Base-by-base conservation (phyloP, 176 grass and related monocot genomes). In the Phragmites australis region DNA sequence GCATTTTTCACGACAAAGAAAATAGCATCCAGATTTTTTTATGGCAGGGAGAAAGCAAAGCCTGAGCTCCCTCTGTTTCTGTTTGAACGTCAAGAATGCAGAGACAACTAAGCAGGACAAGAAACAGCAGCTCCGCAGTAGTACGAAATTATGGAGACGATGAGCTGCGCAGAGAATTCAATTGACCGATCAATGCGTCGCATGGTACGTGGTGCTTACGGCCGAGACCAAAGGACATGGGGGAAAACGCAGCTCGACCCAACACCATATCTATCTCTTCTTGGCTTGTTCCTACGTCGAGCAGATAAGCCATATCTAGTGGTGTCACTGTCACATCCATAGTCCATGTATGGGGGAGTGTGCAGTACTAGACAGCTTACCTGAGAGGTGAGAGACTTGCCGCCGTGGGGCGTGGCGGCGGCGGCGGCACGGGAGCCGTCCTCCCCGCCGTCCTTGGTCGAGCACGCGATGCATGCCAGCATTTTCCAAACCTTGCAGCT, bases 401-500 rank as follows among this genome's bases (percentile, higher is more conserved):
- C 62, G 77, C 84, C 72, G 32, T 73, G 72, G n/a, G 71, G 63
- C 48, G 87, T 77, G 57, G 85, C 83, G 61, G 48, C 80, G 61
- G 48, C 80, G 61, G 81, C 88, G 18, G 67, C 81, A 70, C 90
- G 88, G 71, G 78, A 68, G 43, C 81, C 85, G 50, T 85, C 92
- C 65, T 94, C 95, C 29, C 77, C 95, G 4, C 88, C 77, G 23
- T 98, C 92, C 88, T 94, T 92, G 74, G 88, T 7, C 42, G 85
- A 91, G 25, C 95, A 98, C 8, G 90, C 92, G 76, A 98, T 93
- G 88, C 95, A 98, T 54, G 95, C 90, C 44, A 98, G 71, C 95
- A 98, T 98, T 15, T 74, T 83, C n/a, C 12, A 70, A 53, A 25
- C 45, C 19, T 51, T 23, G 46, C 55, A 40, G 37, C 21, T 42